Evolutionary conservation across 805 yeast genomes (phyloP), one percentile per base, ranked within the genome.

Genomic region (Cyberlindnera xylosilytica): DNA sequence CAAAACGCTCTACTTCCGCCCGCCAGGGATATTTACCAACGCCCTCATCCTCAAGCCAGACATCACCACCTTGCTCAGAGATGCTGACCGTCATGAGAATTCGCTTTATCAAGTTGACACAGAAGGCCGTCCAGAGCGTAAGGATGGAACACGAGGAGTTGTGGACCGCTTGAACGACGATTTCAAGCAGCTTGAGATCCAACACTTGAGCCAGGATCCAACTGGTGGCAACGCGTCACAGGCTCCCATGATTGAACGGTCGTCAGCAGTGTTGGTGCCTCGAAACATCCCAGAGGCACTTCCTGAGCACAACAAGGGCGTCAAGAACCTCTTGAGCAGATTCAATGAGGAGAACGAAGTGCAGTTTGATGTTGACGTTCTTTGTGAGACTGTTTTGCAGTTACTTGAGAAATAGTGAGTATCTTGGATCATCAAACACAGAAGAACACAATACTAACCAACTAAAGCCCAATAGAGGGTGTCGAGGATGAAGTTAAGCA

Each of bases 21-120:
- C 73, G 0, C 78, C 85, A 0, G 87, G 87, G 0, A 72, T 79
- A 4, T 82, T 82, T 58, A 77, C 83, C 30, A 82, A 82, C 53
- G 82, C 88, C 2, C 63, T 81, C 15, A 68, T 78, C 9, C 62
- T 69, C 20, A 62, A 66, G 37, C 78, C 79, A 11, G 68, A 69
- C 22, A 79, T 81, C 43, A 78, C 81, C 2, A 63, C 70, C 17
- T 62, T 82, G n/a, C 62, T 82, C 17, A 68, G 82, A 50, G 88
- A 82, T 57, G 78, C 83, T 3, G 74, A 76, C 27, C 59, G 54
- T 0, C 69, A 70, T 29, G 85, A 80, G 50, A 74, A 65, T 27
- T 64, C 76, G 2, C 58, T 81, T 27, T 81, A 77, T 53, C 65
- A 61, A 27, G 66, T 74, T 7, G 66, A 66, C 41, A 60, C 52